These are phyloP conservation scores for Nelumbo lutea DNA, from an alignment of 164 flowering plant genomes.

Conservation along the genomic window DNA sequence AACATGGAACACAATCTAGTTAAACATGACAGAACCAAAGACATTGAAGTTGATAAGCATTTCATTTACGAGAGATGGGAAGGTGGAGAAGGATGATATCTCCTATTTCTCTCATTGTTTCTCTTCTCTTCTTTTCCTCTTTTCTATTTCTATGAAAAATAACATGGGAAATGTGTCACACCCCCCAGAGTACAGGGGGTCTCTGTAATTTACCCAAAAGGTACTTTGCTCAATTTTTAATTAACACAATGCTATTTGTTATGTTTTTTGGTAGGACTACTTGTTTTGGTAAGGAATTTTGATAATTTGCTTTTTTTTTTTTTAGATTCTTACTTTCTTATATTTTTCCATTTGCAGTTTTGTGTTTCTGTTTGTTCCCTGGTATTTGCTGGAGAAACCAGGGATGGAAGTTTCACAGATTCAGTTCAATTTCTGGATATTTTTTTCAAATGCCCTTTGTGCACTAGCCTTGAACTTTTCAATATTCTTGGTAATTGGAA, in stretches of 20 bases:
- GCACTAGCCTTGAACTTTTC: conserved; percentile 95
- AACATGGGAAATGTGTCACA: too few species aligned
- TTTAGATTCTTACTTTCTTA: conserved; percentile 12
- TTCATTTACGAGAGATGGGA: too few species aligned
- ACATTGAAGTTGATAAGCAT: too few species aligned
- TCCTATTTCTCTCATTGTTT: too few species aligned
- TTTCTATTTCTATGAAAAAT: too few species aligned
- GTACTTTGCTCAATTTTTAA: not conserved
- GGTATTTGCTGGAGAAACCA: conserved; percentile 87
- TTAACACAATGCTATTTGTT: not conserved
- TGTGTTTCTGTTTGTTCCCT: conserved; percentile 79
- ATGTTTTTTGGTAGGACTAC: not conserved
- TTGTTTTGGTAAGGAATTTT: not conserved
- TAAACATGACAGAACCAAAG: too few species aligned
- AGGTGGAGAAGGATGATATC: too few species aligned
- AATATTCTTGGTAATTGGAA: conserved; percentile 87
- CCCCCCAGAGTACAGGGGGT: too few species aligned
- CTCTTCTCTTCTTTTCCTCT: too few species aligned
- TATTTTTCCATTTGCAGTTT: conserved; percentile 54
- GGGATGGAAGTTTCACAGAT: conserved; percentile 75
- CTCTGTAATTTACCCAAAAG: too few species aligned
- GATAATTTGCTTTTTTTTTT: not conserved
- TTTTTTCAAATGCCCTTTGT: conserved; percentile 87
- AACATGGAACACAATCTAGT: too few species aligned
- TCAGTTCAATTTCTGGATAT: conserved; percentile 93